Evolutionary conservation across 208 protist genomes (phyloP), one percentile per base, ranked within the genome.

Genomic region (Leishmania aethiopica): DNA sequence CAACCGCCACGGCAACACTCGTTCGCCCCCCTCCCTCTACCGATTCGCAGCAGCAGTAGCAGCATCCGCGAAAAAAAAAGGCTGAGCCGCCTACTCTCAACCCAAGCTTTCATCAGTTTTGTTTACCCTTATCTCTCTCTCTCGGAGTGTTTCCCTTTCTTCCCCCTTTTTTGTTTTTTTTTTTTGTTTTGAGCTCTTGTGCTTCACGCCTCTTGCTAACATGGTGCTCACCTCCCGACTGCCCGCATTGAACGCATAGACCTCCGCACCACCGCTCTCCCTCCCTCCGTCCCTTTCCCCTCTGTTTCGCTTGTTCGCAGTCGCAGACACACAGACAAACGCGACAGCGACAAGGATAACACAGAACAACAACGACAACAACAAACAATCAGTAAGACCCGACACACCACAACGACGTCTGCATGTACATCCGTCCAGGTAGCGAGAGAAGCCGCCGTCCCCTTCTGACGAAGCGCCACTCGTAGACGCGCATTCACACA

Each of bases 41-140:
- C 40, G 40, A 45, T 7, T 45, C 42, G 42, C 42, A 45, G 42
- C 42, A 45, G 42, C 42, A n/a, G 10, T 35, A 19, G 25, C 70
- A 74, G 3, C 45, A 32, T 32, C 40, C 67, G 0, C 45, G 45
- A 72, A 42, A 37, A 74, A 19, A 69, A 69, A 69, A 40, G 32
- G 22, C 47, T 32, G 45, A 59, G 5, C 35, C 32, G 49, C 51
- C 51, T 19, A 53, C 49, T 55, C 40, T 25, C 51, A 59, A 32
- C 25, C 10, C 13, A 28, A 60, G 73, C 75, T 66, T 83, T 84
- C 78, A 84, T 83, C 78, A 28, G 60, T 53, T 82, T 66, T 76
- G 75, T 77, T 67, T 67, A 71, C 32, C 51, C 64, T 28, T 62
- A 42, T 81, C 71, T 75, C 74, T 82, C 70, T 72, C 59, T 49